Conservation (phyloP, 2,329 filamentous ascomycete species). For the Diaporthe ampelina region DNA sequence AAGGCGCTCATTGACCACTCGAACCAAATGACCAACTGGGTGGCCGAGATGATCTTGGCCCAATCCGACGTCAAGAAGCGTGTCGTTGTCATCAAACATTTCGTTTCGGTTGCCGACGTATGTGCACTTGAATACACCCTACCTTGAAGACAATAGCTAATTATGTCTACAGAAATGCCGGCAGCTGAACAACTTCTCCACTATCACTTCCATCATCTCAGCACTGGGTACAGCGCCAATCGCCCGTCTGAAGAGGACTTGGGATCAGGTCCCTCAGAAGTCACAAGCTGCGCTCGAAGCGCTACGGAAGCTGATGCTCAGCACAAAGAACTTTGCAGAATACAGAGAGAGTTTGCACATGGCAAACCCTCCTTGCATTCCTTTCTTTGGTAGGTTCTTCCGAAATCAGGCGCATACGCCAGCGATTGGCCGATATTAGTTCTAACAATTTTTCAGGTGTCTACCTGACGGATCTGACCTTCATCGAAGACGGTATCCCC, state of each 20-base stretch:
- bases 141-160: slow-evolving; percentile 37
- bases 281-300: slow-evolving; percentile 85
- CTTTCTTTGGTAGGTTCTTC: slow-evolving; percentile 85
- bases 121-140: slow-evolving; percentile 54
- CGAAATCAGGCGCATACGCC: background rate
- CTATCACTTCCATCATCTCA: slow-evolving; percentile 96
- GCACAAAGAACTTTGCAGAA: slow-evolving; percentile 97
- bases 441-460: slow-evolving; percentile 73
- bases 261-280: slow-evolving; percentile 91
- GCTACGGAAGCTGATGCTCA: slow-evolving; percentile 96
- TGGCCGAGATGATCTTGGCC: slow-evolving; percentile 97
- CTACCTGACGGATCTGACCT: slow-evolving; percentile 96
- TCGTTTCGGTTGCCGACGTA: slow-evolving; percentile 95
- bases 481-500: slow-evolving; percentile 98
- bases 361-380: slow-evolving; percentile 96
- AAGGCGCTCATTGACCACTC: slow-evolving; percentile 97
- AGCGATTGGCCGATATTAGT: slow-evolving; percentile 33
- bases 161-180: slow-evolving; percentile 83
- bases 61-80: slow-evolving; percentile 96
- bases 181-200: slow-evolving; percentile 94
- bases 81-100: slow-evolving; percentile 98
- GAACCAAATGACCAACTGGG: slow-evolving; percentile 99
- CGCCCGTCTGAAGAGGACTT: slow-evolving; percentile 91
- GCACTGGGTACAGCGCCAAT: slow-evolving; percentile 95
- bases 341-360: slow-evolving; percentile 94